Evolutionary conservation across 31 red algal genomes (phyloP), one percentile per base, ranked within the genome.

Genomic region (Odonthalia washingtoniensis): DNA sequence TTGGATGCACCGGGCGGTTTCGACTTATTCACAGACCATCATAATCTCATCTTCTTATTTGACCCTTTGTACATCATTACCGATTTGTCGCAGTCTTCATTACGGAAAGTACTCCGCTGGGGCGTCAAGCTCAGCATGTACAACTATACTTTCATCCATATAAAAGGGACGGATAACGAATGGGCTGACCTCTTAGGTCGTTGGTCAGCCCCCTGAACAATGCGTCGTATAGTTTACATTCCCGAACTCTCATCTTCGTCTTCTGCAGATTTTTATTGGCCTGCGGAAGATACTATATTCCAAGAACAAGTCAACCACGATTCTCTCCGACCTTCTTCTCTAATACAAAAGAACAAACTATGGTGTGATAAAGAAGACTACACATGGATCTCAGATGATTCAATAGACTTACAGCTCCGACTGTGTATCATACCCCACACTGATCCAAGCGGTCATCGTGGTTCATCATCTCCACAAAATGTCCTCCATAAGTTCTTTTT

Each of bases 381-480:
- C 17, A 17, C 42, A 5, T 75, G 72, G 72, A 75, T 75, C 32
- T 39, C 6, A 31, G 72, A 75, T 40, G 5, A 75, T 3, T 2
- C 27, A 5, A 39, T 3, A 26, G 72, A 35, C 31, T 39, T 75
- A 3, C 72, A 75, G 3, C 18, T 75, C 5, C 72, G 72, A 6
- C 72, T 75, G 3, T 75, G 72, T 40, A 39, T 75, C 39, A 75
- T 75, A 2, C 35, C 72, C 4, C 72, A 75, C 72, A 75, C 72
- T 42, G 39, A 39, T 35, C 39, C 72, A 28, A 39, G 33, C 5
- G 72, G 72, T 17, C 72, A 75, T 5, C 3, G 72, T 35, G 72
- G 72, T 5, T 39, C 5, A 4, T 3, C 5, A n/a, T 31, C 72
- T 17, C 36, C 3, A 5, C 2, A 6, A 17, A 6, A 2, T 6